phyloP scores from a whole-genome alignment of 768 basidiomycete species.

The Serendipita sp. region DNA sequence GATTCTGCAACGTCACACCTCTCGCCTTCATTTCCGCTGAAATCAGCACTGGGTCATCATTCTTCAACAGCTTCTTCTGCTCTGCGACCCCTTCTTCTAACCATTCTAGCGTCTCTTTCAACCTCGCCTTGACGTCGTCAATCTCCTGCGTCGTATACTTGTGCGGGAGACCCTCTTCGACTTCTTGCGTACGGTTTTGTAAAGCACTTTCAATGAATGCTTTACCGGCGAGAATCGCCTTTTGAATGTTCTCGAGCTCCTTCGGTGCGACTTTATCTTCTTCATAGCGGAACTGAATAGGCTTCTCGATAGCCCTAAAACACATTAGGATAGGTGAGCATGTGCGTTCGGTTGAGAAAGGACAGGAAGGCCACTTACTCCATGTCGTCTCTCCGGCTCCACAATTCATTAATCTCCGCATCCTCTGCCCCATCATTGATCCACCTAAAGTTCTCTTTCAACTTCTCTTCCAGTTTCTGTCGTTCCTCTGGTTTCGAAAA shows the following conservation, averaged over 20 bases:
- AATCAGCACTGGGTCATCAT: conserved; percentile 76
- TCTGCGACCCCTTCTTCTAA: conserved; percentile 64
- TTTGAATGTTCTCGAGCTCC: conserved; percentile 75
- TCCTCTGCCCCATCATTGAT: conserved; percentile 68
- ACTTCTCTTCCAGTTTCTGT: conserved; percentile 41
- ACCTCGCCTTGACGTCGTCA: conserved; percentile 53
- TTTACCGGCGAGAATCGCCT: conserved; percentile 32
- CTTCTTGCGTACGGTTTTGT: conserved; percentile 53
- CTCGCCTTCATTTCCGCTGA: conserved; percentile 74
- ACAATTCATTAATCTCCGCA: conserved; percentile 60
- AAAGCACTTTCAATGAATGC: conserved; percentile 76
- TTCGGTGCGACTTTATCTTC: conserved; percentile 79
- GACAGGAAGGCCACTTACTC: conserved; percentile 46
- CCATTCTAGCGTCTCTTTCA: conserved; percentile 76
- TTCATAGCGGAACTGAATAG: conserved; percentile 73
- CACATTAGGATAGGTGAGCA: background rate
- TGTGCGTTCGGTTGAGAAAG: background rate
- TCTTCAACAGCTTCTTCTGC: conserved; percentile 56
- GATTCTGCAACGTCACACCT: conserved; percentile 64
- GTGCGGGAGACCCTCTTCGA: conserved; percentile 41
- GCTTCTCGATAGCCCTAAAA: conserved; percentile 54
- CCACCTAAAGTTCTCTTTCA: conserved; percentile 71
- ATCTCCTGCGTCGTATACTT: conserved; percentile 85
- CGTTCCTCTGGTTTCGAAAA: conserved; percentile 68
- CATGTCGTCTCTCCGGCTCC: conserved; percentile 58